These are phyloP conservation scores for Metschnikowia cubensis DNA, from an alignment of 805 yeast genomes.

Conservation along the genomic window DNA sequence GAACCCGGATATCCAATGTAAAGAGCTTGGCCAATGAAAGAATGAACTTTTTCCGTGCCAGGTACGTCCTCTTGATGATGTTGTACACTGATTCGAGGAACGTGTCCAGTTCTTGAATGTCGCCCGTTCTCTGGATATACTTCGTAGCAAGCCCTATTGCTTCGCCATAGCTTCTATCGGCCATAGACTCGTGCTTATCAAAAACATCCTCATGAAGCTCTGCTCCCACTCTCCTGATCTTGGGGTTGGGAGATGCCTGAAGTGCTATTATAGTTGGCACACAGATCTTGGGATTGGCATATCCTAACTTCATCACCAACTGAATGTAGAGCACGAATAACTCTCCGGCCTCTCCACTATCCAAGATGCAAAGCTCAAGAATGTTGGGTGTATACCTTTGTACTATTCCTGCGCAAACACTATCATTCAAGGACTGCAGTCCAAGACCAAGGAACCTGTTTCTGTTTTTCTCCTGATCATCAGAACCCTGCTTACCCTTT, in stretches of 20 bases:
- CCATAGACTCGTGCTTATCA: constrained; percentile 66
- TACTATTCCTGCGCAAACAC: constrained; percentile 64
- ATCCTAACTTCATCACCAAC: constrained; percentile 58
- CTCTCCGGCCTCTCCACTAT: constrained; percentile 44
- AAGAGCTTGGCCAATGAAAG: constrained; percentile 21
- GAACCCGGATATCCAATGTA: constrained; percentile 10
- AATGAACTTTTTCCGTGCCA: constrained; percentile 41
- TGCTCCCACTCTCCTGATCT: constrained; percentile 46
- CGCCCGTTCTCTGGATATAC: constrained; percentile 27
- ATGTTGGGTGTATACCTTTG: constrained; percentile 55
- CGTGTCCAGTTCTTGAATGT: constrained; percentile 24
- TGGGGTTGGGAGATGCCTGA: constrained; percentile 46
- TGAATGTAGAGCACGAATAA: constrained; percentile 54
- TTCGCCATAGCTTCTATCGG: constrained; percentile 60
- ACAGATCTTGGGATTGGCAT: constrained; percentile 68
- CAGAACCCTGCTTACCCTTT: constrained; percentile 19
- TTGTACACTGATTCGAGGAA: constrained; percentile 41
- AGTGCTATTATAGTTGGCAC: constrained; percentile 69
- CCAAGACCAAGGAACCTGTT: constrained; percentile 50
- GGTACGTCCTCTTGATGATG: constrained; percentile 37
- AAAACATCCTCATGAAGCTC: constrained; percentile 52
- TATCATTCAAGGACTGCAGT: constrained; percentile 47
- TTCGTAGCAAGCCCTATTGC: constrained; percentile 55
- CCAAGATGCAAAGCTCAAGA: constrained; percentile 45
- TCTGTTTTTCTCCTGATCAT: constrained; percentile 33